Evolutionary conservation across 1,284 basidiomycete genomes (phyloP).

Genomic region (Ustilago tritici): DNA sequence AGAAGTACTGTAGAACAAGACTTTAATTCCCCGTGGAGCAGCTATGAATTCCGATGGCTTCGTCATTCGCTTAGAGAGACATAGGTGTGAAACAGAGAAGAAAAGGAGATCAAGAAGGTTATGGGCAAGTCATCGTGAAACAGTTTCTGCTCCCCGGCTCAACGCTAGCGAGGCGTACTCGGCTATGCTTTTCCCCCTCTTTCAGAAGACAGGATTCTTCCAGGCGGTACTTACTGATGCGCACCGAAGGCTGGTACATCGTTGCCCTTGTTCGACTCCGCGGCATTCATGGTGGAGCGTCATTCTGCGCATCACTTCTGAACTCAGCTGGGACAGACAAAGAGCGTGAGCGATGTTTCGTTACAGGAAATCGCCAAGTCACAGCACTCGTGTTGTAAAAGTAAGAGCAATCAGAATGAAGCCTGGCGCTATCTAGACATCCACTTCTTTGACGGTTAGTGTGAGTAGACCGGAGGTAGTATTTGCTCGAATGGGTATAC

Average conservation of each 20-base stretch:
- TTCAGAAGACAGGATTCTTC: constrained; percentile 3
- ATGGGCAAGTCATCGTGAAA: not conserved
- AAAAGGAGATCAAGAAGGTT: too few relatives aligned
- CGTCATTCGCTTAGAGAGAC: not conserved
- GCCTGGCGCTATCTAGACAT: too few relatives aligned
- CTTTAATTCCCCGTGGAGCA: not conserved
- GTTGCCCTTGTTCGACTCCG: not conserved
- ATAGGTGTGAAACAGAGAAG: too few relatives aligned
- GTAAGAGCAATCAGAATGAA: too few relatives aligned
- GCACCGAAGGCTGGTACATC: not conserved
- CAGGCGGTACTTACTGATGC: not conserved
- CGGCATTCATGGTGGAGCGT: not conserved
- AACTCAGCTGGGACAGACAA: not conserved
- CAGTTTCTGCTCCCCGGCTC: not conserved
- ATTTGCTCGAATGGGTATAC: not conserved
- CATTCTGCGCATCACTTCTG: not conserved
- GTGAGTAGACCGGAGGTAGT: not conserved
- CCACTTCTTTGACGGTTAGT: too few relatives aligned
- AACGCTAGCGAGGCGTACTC: constrained; percentile 3
- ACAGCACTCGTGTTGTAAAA: too few relatives aligned
- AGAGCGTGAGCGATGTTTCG: not conserved
- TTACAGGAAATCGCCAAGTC: not conserved
- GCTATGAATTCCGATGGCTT: not conserved
- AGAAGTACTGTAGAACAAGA: not conserved
- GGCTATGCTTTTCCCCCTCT: not conserved